These are phyloP conservation scores for Hymenoscyphus infarciens DNA, from an alignment of 2,329 filamentous ascomycete genomes.

Conservation along the genomic window DNA sequence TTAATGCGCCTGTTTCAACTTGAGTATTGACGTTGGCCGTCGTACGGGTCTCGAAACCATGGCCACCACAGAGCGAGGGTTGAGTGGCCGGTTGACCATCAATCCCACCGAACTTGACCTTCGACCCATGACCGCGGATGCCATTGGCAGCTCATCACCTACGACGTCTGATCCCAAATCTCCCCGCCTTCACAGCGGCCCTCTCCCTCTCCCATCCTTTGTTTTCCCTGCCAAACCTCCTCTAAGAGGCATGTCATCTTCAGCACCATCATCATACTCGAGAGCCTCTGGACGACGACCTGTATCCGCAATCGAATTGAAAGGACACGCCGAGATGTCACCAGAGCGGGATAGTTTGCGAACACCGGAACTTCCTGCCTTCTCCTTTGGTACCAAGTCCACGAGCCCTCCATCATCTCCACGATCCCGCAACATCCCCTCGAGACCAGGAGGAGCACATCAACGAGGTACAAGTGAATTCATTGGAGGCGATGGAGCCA, in stretches of 20 bases:
- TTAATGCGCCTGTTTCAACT: constrained; percentile 18
- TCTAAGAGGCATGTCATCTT: constrained; percentile 42
- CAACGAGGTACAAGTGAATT: constrained; percentile 81
- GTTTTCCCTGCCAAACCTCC: constrained; percentile 52
- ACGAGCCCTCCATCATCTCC: constrained; percentile 41
- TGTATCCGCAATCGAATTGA: constrained; percentile 41
- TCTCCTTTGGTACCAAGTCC: constrained; percentile 31
- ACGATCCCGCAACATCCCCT: constrained; percentile 43
- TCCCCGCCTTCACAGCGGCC: constrained; percentile 28
- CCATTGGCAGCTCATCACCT: constrained; percentile 9
- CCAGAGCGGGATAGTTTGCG: constrained; percentile 9
- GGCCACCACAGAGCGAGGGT: constrained; percentile 20
- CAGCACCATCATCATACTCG: constrained; percentile 46
- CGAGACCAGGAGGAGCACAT: constrained; percentile 56
- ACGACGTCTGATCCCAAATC: constrained; percentile 9
- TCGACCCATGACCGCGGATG: constrained; percentile 10
- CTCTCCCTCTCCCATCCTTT: constrained; percentile 61
- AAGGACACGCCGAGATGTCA: constrained; percentile 1
- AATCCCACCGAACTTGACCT: constrained; percentile 10
- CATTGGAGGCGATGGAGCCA: constrained; percentile 64
- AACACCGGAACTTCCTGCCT: constrained; percentile 34
- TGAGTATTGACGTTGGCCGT: constrained; percentile 18
- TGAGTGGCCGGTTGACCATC: constrained; percentile 1
- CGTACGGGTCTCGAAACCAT: constrained; percentile 21
- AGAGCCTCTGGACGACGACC: constrained; percentile 49